These are phyloP conservation scores for Botrytis aclada DNA, from an alignment of 2,329 filamentous ascomycete genomes.

Conservation along the genomic window DNA sequence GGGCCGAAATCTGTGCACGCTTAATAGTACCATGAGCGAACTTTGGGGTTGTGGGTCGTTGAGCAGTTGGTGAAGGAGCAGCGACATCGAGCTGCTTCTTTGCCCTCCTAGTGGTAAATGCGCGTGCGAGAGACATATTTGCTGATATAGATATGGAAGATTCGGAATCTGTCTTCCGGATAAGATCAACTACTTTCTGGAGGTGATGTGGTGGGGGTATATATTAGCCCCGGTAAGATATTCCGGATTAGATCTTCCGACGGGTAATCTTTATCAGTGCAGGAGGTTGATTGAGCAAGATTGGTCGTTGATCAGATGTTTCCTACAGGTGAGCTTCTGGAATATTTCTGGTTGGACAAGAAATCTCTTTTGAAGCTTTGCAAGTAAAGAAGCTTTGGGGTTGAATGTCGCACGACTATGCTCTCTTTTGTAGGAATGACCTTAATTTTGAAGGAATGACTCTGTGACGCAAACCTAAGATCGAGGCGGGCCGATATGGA, in stretches of 20 bases:
- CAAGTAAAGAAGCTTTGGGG: neutral
- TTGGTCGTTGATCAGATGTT: constrained; percentile 24
- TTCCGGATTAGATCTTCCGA: constrained; percentile 21
- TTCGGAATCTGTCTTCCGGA: constrained; percentile 20
- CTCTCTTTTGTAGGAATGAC: constrained; percentile 4
- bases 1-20: constrained; percentile 75
- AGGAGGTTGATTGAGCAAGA: constrained; percentile 6
- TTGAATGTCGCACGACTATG: neutral
- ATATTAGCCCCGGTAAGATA: constrained; percentile 18
- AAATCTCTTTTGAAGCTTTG: constrained; percentile 16
- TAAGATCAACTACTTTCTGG: constrained; percentile 14
- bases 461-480: neutral
- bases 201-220: constrained; percentile 27
- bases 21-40: constrained; percentile 32
- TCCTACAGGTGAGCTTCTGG: constrained; percentile 23
- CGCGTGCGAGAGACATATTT: constrained; percentile 60
- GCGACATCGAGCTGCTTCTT: constrained; percentile 45
- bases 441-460: constrained; percentile 3
- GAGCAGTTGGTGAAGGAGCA: constrained; percentile 25
- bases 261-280: constrained; percentile 24
- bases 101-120: constrained; percentile 63
- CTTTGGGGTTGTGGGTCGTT: constrained; percentile 34
- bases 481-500: constrained; percentile 6
- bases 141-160: constrained; percentile 28
- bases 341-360: constrained; percentile 15